These are phyloP conservation scores for Solanum clarkiae DNA, from an alignment of 257 asterid species.

Conservation along the genomic window DNA sequence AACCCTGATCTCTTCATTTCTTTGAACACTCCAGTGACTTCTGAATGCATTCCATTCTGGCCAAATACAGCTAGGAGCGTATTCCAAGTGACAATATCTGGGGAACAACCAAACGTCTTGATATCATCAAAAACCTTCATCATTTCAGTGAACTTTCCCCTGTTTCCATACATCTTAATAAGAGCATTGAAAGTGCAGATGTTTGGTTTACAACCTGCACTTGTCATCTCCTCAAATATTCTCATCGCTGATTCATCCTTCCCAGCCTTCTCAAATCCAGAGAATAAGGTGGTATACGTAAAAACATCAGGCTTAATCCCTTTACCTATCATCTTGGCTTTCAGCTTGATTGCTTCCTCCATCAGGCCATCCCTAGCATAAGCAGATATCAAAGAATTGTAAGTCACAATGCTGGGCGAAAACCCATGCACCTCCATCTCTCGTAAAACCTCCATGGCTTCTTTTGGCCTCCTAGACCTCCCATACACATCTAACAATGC, in stretches of 20 bases:
- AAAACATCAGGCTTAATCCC: constrained; percentile 90
- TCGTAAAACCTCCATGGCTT: constrained; percentile 72
- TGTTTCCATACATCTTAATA: constrained; percentile 78
- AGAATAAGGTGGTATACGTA: constrained; percentile 75
- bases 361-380: constrained; percentile 68
- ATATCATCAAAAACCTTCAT: constrained; percentile 80
- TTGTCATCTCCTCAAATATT: constrained; percentile 64
- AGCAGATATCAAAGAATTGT: constrained; percentile 73
- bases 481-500: constrained; percentile 85
- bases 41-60: constrained; percentile 79
- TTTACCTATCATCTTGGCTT: constrained; percentile 45
- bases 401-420: constrained; percentile 60
- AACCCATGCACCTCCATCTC: constrained; percentile 74
- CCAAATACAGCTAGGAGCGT: constrained; percentile 94
- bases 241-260: constrained; percentile 77
- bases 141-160: constrained; percentile 79
- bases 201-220: constrained; percentile 64
- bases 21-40: constrained; percentile 78
- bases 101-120: constrained; percentile 54
- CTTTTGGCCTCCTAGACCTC: constrained; percentile 72
- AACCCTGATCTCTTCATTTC: constrained; percentile 94
- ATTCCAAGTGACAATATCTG: constrained; percentile 93
- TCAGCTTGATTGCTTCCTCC: constrained; percentile 72
- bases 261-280: constrained; percentile 93
- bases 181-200: constrained; percentile 88